phyloP scores from a whole-genome alignment of 805 yeast species.

The Priceomyces castillae region DNA sequence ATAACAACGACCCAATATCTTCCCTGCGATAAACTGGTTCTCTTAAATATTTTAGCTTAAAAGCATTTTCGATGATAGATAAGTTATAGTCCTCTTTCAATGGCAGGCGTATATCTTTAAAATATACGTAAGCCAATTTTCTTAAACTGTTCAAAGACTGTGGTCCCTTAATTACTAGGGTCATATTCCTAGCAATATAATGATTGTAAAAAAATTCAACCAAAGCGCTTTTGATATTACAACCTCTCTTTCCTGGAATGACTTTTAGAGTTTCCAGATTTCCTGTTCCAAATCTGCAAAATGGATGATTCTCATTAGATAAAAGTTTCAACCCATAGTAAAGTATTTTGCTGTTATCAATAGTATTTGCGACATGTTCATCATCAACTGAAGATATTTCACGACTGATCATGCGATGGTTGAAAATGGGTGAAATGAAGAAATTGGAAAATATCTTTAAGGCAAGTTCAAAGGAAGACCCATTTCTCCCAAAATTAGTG shows the following conservation, averaged over 20 bases:
- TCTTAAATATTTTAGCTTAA: conserved; percentile 9
- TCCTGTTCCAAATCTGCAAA: conserved; percentile 66
- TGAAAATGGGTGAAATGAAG: conserved; percentile 52
- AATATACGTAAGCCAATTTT: conserved; percentile 47
- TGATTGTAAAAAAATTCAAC: conserved; percentile 36
- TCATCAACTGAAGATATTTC: conserved; percentile 64
- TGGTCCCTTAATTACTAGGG: conserved; percentile 62
- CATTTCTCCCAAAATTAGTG: conserved; percentile 13
- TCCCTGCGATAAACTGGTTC: background rate
- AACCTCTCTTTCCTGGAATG: conserved; percentile 27
- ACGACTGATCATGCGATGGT: conserved; percentile 35
- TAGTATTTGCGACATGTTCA: conserved; percentile 60
- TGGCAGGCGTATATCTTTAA: conserved; percentile 29
- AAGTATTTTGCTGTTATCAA: conserved; percentile 43
- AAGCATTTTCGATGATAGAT: conserved; percentile 12
- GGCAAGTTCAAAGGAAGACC: conserved; percentile 44
- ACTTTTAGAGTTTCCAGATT: conserved; percentile 47
- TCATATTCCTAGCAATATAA: conserved; percentile 49
- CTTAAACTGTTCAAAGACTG: conserved; percentile 59
- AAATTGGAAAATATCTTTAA: conserved; percentile 50
- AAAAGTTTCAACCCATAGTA: conserved; percentile 59
- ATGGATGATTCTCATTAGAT: conserved; percentile 48
- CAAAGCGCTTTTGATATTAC: conserved; percentile 36
- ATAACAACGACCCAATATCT: conserved; percentile 22
- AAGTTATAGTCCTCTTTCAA: conserved; percentile 8